These are phyloP conservation scores for Ramaria sp. DNA, from an alignment of 768 basidiomycete species.

Conservation along the genomic window DNA sequence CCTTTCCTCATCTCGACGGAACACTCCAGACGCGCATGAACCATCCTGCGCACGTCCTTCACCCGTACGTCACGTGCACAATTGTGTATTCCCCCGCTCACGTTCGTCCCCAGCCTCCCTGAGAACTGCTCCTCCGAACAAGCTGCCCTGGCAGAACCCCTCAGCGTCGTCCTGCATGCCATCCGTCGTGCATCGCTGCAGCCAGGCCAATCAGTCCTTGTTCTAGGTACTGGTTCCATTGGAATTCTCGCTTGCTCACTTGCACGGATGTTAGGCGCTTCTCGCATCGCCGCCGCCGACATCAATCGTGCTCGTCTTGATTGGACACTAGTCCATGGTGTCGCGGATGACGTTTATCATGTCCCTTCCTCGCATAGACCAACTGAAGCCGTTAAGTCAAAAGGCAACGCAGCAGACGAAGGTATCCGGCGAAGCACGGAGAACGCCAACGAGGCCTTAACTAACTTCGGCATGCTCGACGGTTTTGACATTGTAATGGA, in stretches of 20 bases:
- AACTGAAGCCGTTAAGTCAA: slow-evolving; percentile 13
- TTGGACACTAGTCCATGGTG: slow-evolving; percentile 66
- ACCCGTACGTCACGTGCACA: slow-evolving; percentile 54
- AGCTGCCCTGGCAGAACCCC: slow-evolving; percentile 87
- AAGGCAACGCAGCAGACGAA: slow-evolving; percentile 32
- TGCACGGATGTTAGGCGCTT: slow-evolving; percentile 52
- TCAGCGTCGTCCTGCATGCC: slow-evolving; percentile 76
- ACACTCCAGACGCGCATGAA: slow-evolving; percentile 83
- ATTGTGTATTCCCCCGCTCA: slow-evolving; percentile 4
- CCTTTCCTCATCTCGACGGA: slow-evolving; percentile 88
- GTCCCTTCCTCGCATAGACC: slow-evolving; percentile 31
- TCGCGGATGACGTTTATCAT: slow-evolving; percentile 64
- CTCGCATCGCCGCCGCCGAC: slow-evolving; percentile 68
- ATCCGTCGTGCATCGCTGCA: slow-evolving; percentile 31
- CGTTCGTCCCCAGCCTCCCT: slow-evolving; percentile 43
- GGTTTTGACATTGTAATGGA: slow-evolving; percentile 94
- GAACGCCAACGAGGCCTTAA: slow-evolving; percentile 37
- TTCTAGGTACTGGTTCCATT: slow-evolving; percentile 90
- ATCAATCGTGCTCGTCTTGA: slow-evolving; percentile 76
- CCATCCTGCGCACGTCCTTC: slow-evolving; percentile 77
- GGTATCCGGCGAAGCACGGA: slow-evolving; percentile 52
- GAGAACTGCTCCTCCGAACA: slow-evolving; percentile 65
- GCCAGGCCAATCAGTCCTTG: slow-evolving; percentile 62
- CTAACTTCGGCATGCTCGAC: slow-evolving; percentile 44
- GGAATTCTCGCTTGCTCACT: slow-evolving; percentile 83